Evolutionary conservation across 805 yeast species (phyloP).

Genomic region (Tetrapisispora phaffii): DNA sequence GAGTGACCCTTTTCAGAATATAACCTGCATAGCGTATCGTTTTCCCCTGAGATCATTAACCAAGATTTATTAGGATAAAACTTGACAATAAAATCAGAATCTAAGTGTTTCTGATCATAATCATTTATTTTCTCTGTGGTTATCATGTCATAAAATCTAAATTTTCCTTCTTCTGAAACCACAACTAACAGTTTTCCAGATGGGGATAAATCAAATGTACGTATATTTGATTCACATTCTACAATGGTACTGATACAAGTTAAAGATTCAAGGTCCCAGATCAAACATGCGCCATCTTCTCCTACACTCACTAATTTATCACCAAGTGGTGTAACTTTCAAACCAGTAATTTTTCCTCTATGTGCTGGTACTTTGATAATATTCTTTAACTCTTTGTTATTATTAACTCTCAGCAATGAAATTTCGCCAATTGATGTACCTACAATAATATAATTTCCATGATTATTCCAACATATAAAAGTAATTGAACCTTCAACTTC

Average conservation of each 20-base stretch:
- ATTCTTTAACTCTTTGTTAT: constrained; percentile 3
- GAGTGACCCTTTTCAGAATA: constrained; percentile 5
- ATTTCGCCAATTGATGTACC: constrained; percentile 43
- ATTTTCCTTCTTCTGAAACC: constrained; percentile 11
- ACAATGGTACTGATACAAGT: constrained; percentile 11
- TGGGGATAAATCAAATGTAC: constrained; percentile 17
- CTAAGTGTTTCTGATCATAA: background rate
- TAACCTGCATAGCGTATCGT: constrained; percentile 14
- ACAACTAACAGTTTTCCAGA: constrained; percentile 19
- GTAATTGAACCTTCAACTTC: constrained; percentile 19
- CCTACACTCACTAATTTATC: constrained; percentile 43
- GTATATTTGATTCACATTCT: constrained; percentile 13
- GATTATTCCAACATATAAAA: constrained; percentile 28
- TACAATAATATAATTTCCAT: constrained; percentile 32
- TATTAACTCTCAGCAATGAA: constrained; percentile 13
- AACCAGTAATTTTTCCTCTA: constrained; percentile 38
- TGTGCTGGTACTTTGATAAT: constrained; percentile 34
- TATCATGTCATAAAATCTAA: constrained; percentile 13
- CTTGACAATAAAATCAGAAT: constrained; percentile 12
- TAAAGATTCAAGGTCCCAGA: constrained; percentile 18
- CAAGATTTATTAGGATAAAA: constrained; percentile 22
- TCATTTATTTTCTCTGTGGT: constrained; percentile 6
- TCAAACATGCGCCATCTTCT: constrained; percentile 19
- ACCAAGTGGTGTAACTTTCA: constrained; percentile 46
- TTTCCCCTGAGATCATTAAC: constrained; percentile 14